Evolutionary conservation across 371 early-diverging fungal species (phyloP).

Genomic region (Coemansia sp.): DNA sequence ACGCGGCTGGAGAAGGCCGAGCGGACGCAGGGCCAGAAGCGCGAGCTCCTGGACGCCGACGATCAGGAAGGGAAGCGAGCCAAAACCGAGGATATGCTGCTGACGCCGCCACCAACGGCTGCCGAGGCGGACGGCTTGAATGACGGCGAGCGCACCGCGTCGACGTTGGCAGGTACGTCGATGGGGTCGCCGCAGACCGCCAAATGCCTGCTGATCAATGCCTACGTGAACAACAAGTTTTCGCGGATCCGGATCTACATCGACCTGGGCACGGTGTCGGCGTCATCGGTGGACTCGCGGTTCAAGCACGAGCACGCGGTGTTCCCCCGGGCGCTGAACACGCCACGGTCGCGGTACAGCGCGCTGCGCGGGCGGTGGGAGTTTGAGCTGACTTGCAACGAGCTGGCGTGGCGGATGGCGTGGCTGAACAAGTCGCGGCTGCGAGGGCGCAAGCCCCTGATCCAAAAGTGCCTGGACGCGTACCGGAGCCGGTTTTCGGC

Average conservation of each 20-base stretch:
- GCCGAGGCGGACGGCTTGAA: neutral
- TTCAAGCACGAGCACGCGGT: conserved; percentile 63
- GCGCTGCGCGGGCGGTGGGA: conserved; percentile 58
- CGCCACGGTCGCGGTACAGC: conserved; percentile 52
- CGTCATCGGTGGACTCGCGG: conserved; percentile 52
- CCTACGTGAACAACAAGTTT: conserved; percentile 53
- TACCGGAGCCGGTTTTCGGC: conserved; percentile 51
- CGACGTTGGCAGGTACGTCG: neutral
- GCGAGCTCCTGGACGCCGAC: neutral
- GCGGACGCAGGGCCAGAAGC: neutral
- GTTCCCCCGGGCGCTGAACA: conserved; percentile 61
- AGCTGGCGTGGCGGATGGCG: conserved; percentile 72
- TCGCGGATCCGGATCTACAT: conserved; percentile 60
- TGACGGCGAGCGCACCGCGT: too few species aligned
- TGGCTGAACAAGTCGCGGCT: conserved; percentile 64
- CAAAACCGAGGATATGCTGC: neutral
- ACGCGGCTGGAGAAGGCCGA: conserved; percentile 74
- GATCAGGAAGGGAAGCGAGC: conserved; percentile 15
- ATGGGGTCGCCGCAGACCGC: conserved; percentile 33
- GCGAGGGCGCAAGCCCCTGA: conserved; percentile 54
- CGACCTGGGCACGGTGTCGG: conserved; percentile 59
- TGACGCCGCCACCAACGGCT: neutral
- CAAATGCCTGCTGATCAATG: conserved; percentile 57
- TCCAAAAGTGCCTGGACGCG: conserved; percentile 68
- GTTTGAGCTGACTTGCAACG: conserved; percentile 63